Percentiles rank a stretch among this genome's conserved stretches.
Evolutionary conservation across 352 stramenopile species (phyloP).

Genomic region (Globisporangium abappressorium): DNA sequence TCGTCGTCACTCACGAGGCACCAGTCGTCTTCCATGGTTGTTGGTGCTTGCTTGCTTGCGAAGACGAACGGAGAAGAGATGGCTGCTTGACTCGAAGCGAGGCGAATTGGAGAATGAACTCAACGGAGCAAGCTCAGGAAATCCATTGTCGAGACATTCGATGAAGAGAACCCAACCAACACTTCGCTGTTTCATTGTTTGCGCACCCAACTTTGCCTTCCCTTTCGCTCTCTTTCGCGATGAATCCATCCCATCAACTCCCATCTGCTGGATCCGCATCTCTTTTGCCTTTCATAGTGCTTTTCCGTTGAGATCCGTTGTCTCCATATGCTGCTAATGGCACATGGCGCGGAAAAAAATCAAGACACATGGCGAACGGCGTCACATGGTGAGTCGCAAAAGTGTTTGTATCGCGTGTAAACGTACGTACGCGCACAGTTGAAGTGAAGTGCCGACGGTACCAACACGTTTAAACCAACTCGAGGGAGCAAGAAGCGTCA

Average conservation of each 20-base stretch:
- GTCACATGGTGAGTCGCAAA: not conserved
- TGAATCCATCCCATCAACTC: conserved; percentile 11
- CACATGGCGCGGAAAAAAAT: conserved; percentile 1
- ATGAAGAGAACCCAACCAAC: not conserved
- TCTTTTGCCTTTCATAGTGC: not conserved
- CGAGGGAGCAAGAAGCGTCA: not conserved
- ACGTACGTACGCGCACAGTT: not conserved
- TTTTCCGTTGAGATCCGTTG: not conserved
- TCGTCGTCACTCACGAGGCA: conserved; percentile 48
- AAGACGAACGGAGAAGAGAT: not conserved
- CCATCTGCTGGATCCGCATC: conserved; percentile 14
- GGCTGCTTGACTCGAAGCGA: not conserved
- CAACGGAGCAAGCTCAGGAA: not conserved
- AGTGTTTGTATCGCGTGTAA: not conserved
- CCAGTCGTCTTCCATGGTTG: conserved; percentile 52
- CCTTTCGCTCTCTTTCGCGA: conserved; percentile 1
- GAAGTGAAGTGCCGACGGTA: not conserved
- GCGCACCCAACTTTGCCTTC: not conserved
- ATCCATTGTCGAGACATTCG: not conserved
- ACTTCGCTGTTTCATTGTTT: not conserved
- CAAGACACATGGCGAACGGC: not conserved
- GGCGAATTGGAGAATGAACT: conserved; percentile 9
- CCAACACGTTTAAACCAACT: not conserved
- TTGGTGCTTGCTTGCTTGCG: not conserved
- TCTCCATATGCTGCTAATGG: not conserved